Conservation (phyloP, 2,329 filamentous ascomycete species). For the Ploettnerulaceae sp. region DNA sequence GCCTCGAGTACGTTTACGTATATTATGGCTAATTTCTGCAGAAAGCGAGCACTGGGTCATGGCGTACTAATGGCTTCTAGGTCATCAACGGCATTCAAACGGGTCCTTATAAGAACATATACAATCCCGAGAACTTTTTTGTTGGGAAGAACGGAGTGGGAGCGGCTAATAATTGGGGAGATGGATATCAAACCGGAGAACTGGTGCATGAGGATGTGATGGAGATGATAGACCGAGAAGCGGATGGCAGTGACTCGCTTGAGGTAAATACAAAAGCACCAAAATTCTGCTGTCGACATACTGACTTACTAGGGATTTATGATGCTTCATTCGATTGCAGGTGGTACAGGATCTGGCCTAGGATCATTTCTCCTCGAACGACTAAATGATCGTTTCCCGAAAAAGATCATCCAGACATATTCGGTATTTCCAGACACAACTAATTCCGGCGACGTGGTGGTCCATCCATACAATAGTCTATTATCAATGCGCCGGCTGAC, state of each 20-base stretch:
- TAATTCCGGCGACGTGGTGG: constrained; percentile 82
- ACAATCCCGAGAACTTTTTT: constrained; percentile 99
- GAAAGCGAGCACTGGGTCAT: not conserved
- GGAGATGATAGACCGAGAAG: constrained; percentile 99
- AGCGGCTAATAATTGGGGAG: constrained; percentile 97
- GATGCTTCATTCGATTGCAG: constrained; percentile 96
- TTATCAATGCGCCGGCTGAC: constrained; percentile 86
- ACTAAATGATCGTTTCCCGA: constrained; percentile 95
- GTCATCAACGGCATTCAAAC: constrained; percentile 90
- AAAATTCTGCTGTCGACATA: not conserved
- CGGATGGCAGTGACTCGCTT: constrained; percentile 93
- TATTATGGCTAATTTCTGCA: not conserved
- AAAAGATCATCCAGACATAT: constrained; percentile 98
- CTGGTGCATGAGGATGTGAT: constrained; percentile 92
- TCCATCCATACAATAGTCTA: constrained; percentile 97
- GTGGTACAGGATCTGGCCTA: constrained; percentile 92
- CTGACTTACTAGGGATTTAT: constrained; percentile 72
- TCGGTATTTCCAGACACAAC: constrained; percentile 96
- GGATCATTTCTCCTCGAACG: constrained; percentile 92
- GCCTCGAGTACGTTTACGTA: constrained; percentile 59
- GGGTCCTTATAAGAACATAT: constrained; percentile 95
- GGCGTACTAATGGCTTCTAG: constrained; percentile 36
- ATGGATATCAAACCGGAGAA: constrained; percentile 91
- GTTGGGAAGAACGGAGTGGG: constrained; percentile 90
- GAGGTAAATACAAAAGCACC: constrained; percentile 52